Conservation (phyloP, 2,329 filamentous ascomycete species). For the Helminthosporium solani region DNA sequence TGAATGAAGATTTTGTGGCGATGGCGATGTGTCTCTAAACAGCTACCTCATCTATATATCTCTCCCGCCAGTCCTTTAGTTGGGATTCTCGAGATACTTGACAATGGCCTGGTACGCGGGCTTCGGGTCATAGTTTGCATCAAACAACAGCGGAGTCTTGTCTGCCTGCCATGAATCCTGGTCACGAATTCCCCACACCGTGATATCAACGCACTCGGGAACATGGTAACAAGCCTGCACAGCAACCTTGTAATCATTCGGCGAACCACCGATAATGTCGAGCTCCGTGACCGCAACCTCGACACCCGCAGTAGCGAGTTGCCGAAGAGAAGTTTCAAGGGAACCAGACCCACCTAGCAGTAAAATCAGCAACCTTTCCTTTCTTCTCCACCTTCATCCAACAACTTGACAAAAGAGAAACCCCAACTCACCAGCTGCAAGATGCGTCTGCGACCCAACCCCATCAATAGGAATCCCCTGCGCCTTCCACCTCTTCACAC, state of each 20-base stretch:
- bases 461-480: slow-evolving; percentile 56
- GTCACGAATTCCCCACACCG: slow-evolving; percentile 49
- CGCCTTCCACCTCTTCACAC: slow-evolving; percentile 41
- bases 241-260: slow-evolving; percentile 48
- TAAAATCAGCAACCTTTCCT: not conserved
- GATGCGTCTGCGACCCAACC: slow-evolving; percentile 62
- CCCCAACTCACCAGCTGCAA: slow-evolving; percentile 14
- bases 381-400: too few species aligned
- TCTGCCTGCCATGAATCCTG: slow-evolving; percentile 41
- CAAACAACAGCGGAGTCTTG: slow-evolving; percentile 37
- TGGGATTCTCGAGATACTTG: not conserved
- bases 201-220: slow-evolving; percentile 39
- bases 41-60: too few species aligned
- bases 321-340: not conserved
- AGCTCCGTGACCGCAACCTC: slow-evolving; percentile 64
- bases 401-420: not conserved
- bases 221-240: slow-evolving; percentile 38
- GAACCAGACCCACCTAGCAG: not conserved
- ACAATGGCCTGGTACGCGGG: not conserved
- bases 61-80: not conserved
- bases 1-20: too few species aligned
- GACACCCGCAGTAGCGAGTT: slow-evolving; percentile 44
- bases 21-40: too few species aligned
- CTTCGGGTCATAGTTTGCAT: slow-evolving; percentile 34
- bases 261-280: slow-evolving; percentile 46